phyloP scores from a whole-genome alignment of 2,329 filamentous ascomycete species.

The Penicillium sp. region DNA sequence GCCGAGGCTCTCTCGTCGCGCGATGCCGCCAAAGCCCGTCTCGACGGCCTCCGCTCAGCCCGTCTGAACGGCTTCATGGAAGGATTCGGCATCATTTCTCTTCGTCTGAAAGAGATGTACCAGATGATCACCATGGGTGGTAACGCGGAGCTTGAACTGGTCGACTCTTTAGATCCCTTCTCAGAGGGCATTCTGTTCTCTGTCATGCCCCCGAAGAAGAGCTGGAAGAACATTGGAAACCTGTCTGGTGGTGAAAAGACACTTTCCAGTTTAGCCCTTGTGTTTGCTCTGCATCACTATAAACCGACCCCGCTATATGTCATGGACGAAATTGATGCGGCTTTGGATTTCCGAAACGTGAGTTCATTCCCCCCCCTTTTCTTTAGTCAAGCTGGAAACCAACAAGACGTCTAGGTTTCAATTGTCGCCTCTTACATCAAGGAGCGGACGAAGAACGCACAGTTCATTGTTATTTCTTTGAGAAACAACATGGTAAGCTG shows the following conservation, averaged over 20 bases:
- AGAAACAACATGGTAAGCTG: slow-evolving; percentile 84
- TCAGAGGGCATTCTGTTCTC: slow-evolving; percentile 95
- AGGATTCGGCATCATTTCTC: slow-evolving; percentile 89
- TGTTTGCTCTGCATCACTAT: slow-evolving; percentile 98
- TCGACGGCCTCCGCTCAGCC: slow-evolving; percentile 86
- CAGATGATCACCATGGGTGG: slow-evolving; percentile 99
- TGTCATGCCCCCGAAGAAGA: slow-evolving; percentile 99
- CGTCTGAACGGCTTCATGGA: slow-evolving; percentile 98
- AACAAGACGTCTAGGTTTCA: slow-evolving; percentile 66
- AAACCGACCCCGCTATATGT: slow-evolving; percentile 97
- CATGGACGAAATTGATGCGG: slow-evolving; percentile 99
- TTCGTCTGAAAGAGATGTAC: slow-evolving; percentile 98
- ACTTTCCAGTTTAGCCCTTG: slow-evolving; percentile 84
- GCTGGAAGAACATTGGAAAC: slow-evolving; percentile 99
- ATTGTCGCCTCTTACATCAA: slow-evolving; percentile 99
- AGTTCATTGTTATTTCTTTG: slow-evolving; percentile 97
- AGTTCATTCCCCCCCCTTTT: slow-evolving; percentile 49
- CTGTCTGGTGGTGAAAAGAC: slow-evolving; percentile 97
- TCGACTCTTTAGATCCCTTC: slow-evolving; percentile 95
- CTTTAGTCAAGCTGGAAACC: slow-evolving; percentile 8
- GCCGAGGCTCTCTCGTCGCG: slow-evolving; percentile 75
- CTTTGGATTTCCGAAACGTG: slow-evolving; percentile 95
- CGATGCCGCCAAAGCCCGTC: slow-evolving; percentile 86
- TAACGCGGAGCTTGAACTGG: slow-evolving; percentile 94
- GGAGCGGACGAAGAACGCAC: slow-evolving; percentile 97